These are phyloP conservation scores for Lithohypha guttulata DNA, from an alignment of 2,329 filamentous ascomycete genomes.

Conservation along the genomic window DNA sequence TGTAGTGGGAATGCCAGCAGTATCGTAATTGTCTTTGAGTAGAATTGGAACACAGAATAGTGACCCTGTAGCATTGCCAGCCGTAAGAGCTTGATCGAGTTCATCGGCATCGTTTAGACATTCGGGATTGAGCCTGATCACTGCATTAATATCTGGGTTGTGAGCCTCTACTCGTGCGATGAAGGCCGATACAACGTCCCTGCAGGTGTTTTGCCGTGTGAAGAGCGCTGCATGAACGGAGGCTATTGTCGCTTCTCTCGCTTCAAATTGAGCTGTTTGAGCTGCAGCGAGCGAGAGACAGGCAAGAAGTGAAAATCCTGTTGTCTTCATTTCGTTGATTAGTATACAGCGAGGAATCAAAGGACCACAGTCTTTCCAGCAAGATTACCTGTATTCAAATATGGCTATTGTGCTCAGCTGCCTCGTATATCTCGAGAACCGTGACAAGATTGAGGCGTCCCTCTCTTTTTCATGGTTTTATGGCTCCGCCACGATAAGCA, in stretches of 20 bases:
- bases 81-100: constrained; percentile 33
- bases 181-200: constrained; percentile 44
- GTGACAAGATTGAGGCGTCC: too few species aligned
- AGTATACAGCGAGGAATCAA: too few species aligned
- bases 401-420: too few species aligned
- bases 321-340: neutral
- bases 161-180: constrained; percentile 46
- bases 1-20: constrained; percentile 46
- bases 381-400: too few species aligned
- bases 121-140: constrained; percentile 43
- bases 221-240: constrained; percentile 47
- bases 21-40: constrained; percentile 56
- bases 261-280: constrained; percentile 32
- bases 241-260: constrained; percentile 48
- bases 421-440: too few species aligned
- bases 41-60: constrained; percentile 53
- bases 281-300: constrained; percentile 7
- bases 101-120: constrained; percentile 40
- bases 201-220: constrained; percentile 43
- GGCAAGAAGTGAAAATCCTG: neutral
- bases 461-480: too few species aligned
- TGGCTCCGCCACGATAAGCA: too few species aligned
- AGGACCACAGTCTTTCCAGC: too few species aligned
- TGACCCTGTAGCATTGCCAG: constrained; percentile 40
- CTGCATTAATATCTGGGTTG: constrained; percentile 48